A percentile compares a stretch with the other conserved stretches of the same genome.
Evolutionary conservation across 2,329 filamentous ascomycete genomes (phyloP).

Genomic region (Dryadomyces sulphureus): DNA sequence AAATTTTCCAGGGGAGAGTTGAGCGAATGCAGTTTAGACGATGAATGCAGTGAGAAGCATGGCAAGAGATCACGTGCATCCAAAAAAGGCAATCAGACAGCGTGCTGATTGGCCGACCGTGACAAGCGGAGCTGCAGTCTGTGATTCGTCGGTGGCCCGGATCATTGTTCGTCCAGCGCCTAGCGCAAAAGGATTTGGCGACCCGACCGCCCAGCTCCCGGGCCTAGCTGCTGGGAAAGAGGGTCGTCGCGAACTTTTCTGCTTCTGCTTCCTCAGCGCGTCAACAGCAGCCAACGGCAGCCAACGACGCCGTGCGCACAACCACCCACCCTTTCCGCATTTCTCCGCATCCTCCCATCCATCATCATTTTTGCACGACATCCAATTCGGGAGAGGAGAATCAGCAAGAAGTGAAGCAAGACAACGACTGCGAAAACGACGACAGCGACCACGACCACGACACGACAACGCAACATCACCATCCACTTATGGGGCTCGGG

Average conservation of each 20-base stretch:
- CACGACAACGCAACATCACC: neutral
- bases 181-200: slow-evolving; percentile 22
- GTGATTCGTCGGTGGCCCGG: slow-evolving; percentile 6
- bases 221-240: neutral
- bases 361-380: too few relatives aligned
- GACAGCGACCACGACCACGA: neutral
- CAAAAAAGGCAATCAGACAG: neutral
- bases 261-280: neutral
- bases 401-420: too few relatives aligned
- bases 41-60: neutral
- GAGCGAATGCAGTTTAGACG: too few relatives aligned
- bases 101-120: neutral
- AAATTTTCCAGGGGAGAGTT: too few relatives aligned
- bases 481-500: neutral
- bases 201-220: slow-evolving; percentile 17
- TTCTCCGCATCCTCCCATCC: too few relatives aligned
- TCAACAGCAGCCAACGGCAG: neutral
- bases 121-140: neutral
- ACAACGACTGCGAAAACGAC: neutral
- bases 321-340: neutral
- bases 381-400: too few relatives aligned
- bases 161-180: slow-evolving; percentile 14
- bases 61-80: neutral
- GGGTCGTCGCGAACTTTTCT: slow-evolving; percentile 1
- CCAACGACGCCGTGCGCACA: too few relatives aligned